Percentiles rank a stretch among this genome's conserved stretches.
These are phyloP conservation scores for Agapanthus africanus DNA, from an alignment of 106 monocot genomes.

Conservation along the genomic window DNA sequence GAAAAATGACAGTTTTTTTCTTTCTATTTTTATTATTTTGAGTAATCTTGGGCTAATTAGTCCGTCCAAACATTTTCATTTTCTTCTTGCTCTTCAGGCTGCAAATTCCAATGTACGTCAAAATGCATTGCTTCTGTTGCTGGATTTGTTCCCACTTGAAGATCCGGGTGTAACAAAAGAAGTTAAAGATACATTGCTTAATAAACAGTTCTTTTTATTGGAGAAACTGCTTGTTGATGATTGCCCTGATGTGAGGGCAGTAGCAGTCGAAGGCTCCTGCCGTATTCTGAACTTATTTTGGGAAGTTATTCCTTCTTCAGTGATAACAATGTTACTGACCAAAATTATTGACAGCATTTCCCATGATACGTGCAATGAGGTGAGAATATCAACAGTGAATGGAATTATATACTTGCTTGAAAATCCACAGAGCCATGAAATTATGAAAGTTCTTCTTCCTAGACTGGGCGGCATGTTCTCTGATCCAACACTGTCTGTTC, in stretches of 20 bases:
- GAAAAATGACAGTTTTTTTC: neutral
- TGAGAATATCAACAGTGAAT: conserved; percentile 66
- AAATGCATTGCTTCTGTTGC: conserved; percentile 71
- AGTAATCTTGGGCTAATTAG: too few relatives aligned
- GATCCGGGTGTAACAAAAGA: conserved; percentile 86
- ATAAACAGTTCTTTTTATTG: conserved; percentile 78
- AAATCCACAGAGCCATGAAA: conserved; percentile 87
- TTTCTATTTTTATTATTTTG: neutral
- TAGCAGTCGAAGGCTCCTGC: conserved; percentile 79
- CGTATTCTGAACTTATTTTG: conserved; percentile 87
- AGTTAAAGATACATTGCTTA: conserved; percentile 61
- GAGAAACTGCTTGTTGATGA: conserved; percentile 80
- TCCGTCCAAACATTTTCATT: too few relatives aligned
- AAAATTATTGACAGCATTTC: conserved; percentile 69
- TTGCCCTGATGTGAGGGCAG: conserved; percentile 70
- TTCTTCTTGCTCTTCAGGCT: conserved; percentile 35
- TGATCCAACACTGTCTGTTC: conserved; percentile 72
- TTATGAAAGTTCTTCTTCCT: conserved; percentile 86
- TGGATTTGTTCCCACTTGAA: conserved; percentile 94
- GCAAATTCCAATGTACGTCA: conserved; percentile 91
- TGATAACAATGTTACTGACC: conserved; percentile 59
- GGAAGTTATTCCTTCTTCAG: conserved; percentile 91
- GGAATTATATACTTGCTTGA: conserved; percentile 77
- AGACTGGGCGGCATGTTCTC: conserved; percentile 49
- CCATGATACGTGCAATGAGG: conserved; percentile 63